phyloP scores from a whole-genome alignment of 495 filamentous ascomycete species.

The Aspergillus biplanus region DNA sequence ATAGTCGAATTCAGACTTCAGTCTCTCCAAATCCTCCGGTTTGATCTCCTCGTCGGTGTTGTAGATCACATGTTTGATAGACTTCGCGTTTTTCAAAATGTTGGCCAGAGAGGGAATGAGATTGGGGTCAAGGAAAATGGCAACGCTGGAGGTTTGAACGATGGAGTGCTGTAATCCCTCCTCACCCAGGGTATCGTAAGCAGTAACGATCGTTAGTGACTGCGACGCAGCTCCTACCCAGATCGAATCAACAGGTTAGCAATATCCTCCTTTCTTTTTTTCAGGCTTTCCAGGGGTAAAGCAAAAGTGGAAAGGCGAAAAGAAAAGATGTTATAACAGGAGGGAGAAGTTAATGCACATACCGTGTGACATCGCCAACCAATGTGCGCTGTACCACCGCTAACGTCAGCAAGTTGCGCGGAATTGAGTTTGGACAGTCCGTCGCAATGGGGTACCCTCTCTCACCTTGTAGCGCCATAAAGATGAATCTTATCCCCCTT shows the following conservation, averaged over 20 bases:
- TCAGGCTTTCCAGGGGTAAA: neutral
- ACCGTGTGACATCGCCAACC: slow-evolving; percentile 77
- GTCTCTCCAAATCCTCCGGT: slow-evolving; percentile 74
- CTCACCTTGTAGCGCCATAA: slow-evolving; percentile 80
- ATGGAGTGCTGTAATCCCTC: slow-evolving; percentile 92
- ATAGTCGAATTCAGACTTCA: slow-evolving; percentile 71
- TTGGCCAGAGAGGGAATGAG: slow-evolving; percentile 80
- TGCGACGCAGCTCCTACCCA: slow-evolving; percentile 71
- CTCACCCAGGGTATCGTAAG: slow-evolving; percentile 96
- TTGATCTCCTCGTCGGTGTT: slow-evolving; percentile 79
- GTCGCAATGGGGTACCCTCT: neutral
- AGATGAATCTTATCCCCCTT: slow-evolving; percentile 80
- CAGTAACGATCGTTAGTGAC: slow-evolving; percentile 92
- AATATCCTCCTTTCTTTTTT: neutral
- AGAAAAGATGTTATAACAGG: too few relatives aligned
- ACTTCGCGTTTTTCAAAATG: slow-evolving; percentile 77
- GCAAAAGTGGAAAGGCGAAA: neutral
- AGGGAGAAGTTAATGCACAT: slow-evolving; percentile 17
- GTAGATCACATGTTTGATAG: slow-evolving; percentile 85
- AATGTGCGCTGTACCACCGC: slow-evolving; percentile 59
- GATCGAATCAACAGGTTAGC: neutral
- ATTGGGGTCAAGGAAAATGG: slow-evolving; percentile 88
- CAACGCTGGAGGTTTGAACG: slow-evolving; percentile 80
- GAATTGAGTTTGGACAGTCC: neutral
- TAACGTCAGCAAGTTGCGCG: slow-evolving; percentile 10